A percentile compares a stretch with the other conserved stretches of the same genome.
phyloP scores from a whole-genome alignment of 129 eudicot genomes.

The Centella asiatica region DNA sequence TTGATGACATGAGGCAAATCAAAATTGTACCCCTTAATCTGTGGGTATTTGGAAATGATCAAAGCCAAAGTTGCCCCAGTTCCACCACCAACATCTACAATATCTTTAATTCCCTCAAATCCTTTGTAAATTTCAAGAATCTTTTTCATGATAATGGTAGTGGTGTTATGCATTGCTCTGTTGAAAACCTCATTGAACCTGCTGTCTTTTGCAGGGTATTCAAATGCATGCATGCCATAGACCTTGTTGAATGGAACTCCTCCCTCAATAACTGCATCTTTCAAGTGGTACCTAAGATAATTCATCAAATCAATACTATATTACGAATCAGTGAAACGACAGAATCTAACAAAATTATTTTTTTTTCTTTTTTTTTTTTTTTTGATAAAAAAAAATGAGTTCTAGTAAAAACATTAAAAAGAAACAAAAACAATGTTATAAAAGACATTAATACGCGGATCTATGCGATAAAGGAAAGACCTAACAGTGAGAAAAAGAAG shows the following conservation, averaged over 20 bases:
- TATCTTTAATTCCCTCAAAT: conserved; percentile 10
- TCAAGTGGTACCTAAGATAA: conserved; percentile 1
- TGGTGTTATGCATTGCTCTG: not conserved
- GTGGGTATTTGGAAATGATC: conserved; percentile 5
- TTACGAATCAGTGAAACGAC: too few species aligned
- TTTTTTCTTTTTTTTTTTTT: too few species aligned
- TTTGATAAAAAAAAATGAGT: too few species aligned
- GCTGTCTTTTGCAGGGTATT: not conserved
- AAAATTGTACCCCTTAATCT: not conserved
- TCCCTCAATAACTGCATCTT: not conserved
- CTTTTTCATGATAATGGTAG: not conserved
- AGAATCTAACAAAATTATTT: too few species aligned
- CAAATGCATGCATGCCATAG: not conserved
- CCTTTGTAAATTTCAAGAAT: conserved; percentile 16
- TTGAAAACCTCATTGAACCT: not conserved
- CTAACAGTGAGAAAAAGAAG: not conserved
- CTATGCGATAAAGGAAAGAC: too few species aligned
- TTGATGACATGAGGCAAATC: conserved; percentile 10
- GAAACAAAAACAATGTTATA: too few species aligned
- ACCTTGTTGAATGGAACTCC: not conserved
- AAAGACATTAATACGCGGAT: too few species aligned
- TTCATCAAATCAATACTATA: too few species aligned
- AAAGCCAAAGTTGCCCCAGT: not conserved
- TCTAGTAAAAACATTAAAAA: too few species aligned
- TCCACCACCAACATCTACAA: conserved; percentile 21